phyloP scores from a whole-genome alignment of 2,329 filamentous ascomycete genomes.

The Beauveria australis region DNA sequence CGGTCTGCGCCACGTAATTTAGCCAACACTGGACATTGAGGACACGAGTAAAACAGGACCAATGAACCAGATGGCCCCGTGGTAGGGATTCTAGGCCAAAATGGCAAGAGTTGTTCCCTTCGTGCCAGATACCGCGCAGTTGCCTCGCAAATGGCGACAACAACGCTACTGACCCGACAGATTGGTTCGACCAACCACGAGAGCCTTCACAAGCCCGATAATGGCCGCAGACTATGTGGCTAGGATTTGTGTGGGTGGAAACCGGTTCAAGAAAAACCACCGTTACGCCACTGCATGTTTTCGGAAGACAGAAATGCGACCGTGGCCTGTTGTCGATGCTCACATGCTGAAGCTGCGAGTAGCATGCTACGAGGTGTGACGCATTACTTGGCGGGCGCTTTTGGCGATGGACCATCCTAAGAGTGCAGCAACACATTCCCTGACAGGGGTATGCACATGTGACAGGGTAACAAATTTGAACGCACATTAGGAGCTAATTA shows the following conservation, averaged over 20 bases:
- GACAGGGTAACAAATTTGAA: no score
- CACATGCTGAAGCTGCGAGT: neutral
- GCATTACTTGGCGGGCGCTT: no score
- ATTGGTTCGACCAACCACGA: neutral
- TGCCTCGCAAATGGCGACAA: neutral
- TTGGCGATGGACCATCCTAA: no score
- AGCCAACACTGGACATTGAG: no score
- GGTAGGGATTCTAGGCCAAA: neutral
- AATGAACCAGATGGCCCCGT: neutral
- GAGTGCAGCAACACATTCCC: no score
- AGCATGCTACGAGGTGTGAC: no score
- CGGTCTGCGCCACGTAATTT: no score
- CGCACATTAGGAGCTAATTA: neutral
- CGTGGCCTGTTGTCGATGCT: neutral
- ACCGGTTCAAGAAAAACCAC: neutral
- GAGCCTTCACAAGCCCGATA: neutral
- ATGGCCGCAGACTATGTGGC: neutral
- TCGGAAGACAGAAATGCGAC: neutral
- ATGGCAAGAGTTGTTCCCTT: neutral
- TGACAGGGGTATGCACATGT: neutral
- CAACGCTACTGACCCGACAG: neutral
- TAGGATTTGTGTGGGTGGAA: no score
- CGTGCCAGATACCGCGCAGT: no score
- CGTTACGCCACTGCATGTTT: neutral
- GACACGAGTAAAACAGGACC: no score